Conservation (phyloP, 192 early-diverging fungal species). For the Coemansia sp. region DNA sequence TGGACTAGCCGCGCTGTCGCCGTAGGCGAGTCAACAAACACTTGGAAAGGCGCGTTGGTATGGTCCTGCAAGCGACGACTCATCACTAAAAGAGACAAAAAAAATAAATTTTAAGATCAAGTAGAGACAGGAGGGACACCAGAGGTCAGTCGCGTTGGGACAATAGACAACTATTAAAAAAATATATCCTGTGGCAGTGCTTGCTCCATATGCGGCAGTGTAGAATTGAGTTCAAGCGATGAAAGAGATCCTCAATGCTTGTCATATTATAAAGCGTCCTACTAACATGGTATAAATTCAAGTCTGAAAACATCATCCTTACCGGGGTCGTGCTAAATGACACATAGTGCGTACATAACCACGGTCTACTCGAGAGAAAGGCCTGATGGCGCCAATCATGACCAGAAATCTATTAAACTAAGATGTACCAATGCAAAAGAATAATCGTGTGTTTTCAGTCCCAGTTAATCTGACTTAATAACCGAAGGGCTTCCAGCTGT, state of each 20-base stretch:
- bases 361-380: too few species aligned
- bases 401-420: too few species aligned
- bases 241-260: too few species aligned
- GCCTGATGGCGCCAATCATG: too few species aligned
- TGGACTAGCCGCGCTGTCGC: not conserved
- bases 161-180: not conserved
- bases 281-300: too few species aligned
- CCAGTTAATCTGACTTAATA: not conserved
- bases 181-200: not conserved
- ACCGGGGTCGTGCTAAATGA: too few species aligned
- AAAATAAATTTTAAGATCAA: not conserved
- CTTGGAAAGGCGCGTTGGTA: slow-evolving; percentile 7
- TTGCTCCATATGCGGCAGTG: not conserved
- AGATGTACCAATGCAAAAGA: too few species aligned
- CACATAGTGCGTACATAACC: too few species aligned
- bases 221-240: not conserved
- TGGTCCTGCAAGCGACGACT: not conserved
- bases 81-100: slow-evolving; percentile 7
- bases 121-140: not conserved
- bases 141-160: not conserved
- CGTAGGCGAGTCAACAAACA: slow-evolving; percentile 17
- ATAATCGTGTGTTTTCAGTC: too few species aligned
- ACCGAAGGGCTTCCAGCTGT: not conserved
- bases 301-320: too few species aligned
- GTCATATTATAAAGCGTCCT: too few species aligned